Conservation (phyloP, 805 yeast species). For the Metschnikowia bowlesiae region DNA sequence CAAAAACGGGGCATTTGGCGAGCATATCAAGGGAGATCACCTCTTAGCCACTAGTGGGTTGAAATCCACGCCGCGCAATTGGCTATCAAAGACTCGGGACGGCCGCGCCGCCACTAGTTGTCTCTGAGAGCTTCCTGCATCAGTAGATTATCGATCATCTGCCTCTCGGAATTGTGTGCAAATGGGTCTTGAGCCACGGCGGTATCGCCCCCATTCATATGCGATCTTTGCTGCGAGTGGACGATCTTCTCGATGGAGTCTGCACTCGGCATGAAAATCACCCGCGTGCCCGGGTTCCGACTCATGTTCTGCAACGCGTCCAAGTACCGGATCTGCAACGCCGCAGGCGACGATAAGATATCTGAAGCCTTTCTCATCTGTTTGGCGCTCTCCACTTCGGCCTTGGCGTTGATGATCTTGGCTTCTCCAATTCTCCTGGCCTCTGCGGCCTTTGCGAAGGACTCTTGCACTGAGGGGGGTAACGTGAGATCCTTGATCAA, state of each 20-base stretch:
- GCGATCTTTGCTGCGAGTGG: constrained; percentile 13
- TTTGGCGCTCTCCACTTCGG: constrained; percentile 72
- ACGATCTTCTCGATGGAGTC: constrained; percentile 41
- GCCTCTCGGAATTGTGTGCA: constrained; percentile 7
- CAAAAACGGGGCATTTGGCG: no score
- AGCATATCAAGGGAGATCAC: no score
- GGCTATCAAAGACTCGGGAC: no score
- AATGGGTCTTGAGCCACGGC: constrained; percentile 2
- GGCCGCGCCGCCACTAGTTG: not conserved
- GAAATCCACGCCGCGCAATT: no score
- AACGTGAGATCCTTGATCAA: constrained; percentile 62
- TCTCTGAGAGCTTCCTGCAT: constrained; percentile 18
- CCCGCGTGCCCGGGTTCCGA: constrained; percentile 55
- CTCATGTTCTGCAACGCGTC: constrained; percentile 80
- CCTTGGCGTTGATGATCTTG: constrained; percentile 68
- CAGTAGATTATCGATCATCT: constrained; percentile 14
- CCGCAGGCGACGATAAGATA: constrained; percentile 67
- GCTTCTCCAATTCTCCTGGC: constrained; percentile 73
- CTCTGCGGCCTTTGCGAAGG: constrained; percentile 71
- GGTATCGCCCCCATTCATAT: constrained; percentile 3
- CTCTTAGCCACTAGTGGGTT: no score
- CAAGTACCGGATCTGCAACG: constrained; percentile 73
- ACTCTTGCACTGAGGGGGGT: constrained; percentile 50
- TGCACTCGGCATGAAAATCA: constrained; percentile 65
- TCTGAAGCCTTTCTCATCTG: constrained; percentile 77